phyloP scores from a whole-genome alignment of 371 early-diverging fungal genomes.

The Umbelopsis sp. region DNA sequence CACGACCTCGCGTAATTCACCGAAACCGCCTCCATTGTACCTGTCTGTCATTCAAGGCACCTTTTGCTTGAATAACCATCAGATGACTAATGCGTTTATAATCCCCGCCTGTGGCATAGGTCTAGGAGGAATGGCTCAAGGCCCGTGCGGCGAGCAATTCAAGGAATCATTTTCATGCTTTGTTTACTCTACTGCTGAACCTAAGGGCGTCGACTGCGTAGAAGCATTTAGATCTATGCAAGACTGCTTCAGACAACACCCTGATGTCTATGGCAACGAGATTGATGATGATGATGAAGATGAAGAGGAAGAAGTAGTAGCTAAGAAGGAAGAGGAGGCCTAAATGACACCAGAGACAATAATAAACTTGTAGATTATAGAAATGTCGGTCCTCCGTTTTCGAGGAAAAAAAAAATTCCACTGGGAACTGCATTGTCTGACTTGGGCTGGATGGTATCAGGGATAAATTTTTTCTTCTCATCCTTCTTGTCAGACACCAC shows the following conservation, averaged over 20 bases:
- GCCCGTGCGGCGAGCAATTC: slow-evolving; percentile 96
- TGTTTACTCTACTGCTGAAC: slow-evolving; percentile 86
- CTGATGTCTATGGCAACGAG: slow-evolving; percentile 77
- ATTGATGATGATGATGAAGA: slow-evolving; percentile 38
- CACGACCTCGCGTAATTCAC: too few species aligned
- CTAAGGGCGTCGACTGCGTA: slow-evolving; percentile 88
- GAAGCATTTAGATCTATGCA: slow-evolving; percentile 86
- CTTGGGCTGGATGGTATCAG: too few species aligned
- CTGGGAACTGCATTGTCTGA: too few species aligned
- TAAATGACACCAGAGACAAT: neutral
- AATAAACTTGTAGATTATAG: slow-evolving; percentile 12
- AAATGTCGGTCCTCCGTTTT: neutral
- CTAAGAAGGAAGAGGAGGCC: slow-evolving; percentile 21
- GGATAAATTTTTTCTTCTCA: too few species aligned
- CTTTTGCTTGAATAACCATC: too few species aligned
- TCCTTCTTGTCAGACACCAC: too few species aligned
- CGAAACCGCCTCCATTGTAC: too few species aligned
- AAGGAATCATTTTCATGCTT: slow-evolving; percentile 98
- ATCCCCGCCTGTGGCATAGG: slow-evolving; percentile 29
- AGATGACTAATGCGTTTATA: slow-evolving; percentile 6
- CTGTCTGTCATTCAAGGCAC: too few species aligned
- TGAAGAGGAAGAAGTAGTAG: slow-evolving; percentile 24
- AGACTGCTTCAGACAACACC: slow-evolving; percentile 80
- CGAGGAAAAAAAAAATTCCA: too few species aligned
- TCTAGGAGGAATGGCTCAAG: slow-evolving; percentile 93